A percentile compares a stretch with the other conserved stretches of the same genome.
Evolutionary conservation across 2,329 filamentous ascomycete species (phyloP).

Genomic region (Neonectria neomacrospora): DNA sequence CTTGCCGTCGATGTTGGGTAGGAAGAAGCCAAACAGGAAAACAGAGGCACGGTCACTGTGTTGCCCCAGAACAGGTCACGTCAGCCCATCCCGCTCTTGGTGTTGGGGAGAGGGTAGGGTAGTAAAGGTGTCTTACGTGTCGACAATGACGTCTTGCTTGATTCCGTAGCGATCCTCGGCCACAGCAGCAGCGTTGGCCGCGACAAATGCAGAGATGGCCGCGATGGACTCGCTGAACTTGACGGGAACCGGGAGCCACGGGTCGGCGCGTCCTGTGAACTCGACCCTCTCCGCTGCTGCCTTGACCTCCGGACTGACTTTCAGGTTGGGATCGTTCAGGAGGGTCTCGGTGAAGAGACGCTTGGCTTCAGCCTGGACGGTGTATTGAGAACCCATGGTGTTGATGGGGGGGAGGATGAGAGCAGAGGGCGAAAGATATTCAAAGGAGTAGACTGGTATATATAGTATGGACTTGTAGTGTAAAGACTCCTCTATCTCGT

Average conservation of each 20-base stretch:
- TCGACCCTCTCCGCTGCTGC: conserved; percentile 1
- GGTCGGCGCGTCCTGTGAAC: not conserved
- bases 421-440: not conserved
- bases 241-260: conserved; percentile 1
- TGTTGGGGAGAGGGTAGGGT: too few species aligned
- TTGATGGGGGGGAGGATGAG: too few species aligned
- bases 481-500: too few species aligned
- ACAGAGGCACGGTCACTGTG: conserved; percentile 15
- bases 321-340: not conserved
- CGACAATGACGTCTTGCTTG: conserved; percentile 3
- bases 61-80: not conserved
- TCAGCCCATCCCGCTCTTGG: not conserved
- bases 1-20: conserved; percentile 22
- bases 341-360: not conserved
- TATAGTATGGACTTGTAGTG: too few species aligned
- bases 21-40: conserved; percentile 21
- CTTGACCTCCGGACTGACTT: conserved; percentile 1
- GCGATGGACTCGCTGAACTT: conserved; percentile 5
- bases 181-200: not conserved
- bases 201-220: not conserved
- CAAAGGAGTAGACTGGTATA: not conserved
- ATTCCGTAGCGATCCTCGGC: not conserved
- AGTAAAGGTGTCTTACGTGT: conserved; percentile 11
- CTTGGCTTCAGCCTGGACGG: conserved; percentile 4
- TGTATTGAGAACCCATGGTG: conserved; percentile 2